A percentile compares a stretch with the other conserved stretches of the same genome.
phyloP scores from a whole-genome alignment of 805 yeast genomes.

The Yarrowia divulgata region DNA sequence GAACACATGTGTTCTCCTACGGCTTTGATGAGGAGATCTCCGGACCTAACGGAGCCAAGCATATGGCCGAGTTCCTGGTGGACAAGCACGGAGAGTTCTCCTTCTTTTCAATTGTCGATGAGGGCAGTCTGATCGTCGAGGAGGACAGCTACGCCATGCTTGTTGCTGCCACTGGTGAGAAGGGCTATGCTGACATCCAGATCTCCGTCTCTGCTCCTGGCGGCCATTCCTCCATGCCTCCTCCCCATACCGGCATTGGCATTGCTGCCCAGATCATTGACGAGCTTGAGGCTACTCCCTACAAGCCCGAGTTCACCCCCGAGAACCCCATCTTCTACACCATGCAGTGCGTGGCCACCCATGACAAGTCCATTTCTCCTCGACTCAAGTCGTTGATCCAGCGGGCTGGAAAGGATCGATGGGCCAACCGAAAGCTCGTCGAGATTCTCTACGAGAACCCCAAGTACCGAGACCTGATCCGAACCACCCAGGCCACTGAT shows the following conservation, averaged over 20 bases:
- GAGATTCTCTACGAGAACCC: conserved; percentile 28
- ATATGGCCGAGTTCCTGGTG: conserved; percentile 57
- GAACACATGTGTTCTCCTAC: conserved; percentile 69
- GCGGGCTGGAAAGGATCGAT: conserved; percentile 44
- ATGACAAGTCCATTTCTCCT: conserved; percentile 51
- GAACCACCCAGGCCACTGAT: conserved; percentile 74
- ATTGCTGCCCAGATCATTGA: conserved; percentile 57
- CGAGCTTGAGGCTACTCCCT: conserved; percentile 65
- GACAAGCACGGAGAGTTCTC: conserved; percentile 67
- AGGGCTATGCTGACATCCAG: conserved; percentile 58
- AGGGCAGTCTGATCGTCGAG: conserved; percentile 60
- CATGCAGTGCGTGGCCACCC: conserved; percentile 69
- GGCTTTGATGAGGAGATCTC: conserved; percentile 84
- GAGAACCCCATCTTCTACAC: conserved; percentile 66
- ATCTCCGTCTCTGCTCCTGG: conserved; percentile 65
- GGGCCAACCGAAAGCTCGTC: conserved; percentile 39
- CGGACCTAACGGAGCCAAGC: conserved; percentile 67
- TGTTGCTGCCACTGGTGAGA: conserved; percentile 63
- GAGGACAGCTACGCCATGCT: conserved; percentile 19
- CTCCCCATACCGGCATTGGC: conserved; percentile 76
- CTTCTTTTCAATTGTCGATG: conserved; percentile 73
- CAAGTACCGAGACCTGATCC: conserved; percentile 49
- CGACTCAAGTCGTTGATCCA: conserved; percentile 44
- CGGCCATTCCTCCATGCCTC: conserved; percentile 79
- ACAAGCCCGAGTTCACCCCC: conserved; percentile 55